Conservation (phyloP, 129 eudicot genomes). For the Helianthus annuus region DNA sequence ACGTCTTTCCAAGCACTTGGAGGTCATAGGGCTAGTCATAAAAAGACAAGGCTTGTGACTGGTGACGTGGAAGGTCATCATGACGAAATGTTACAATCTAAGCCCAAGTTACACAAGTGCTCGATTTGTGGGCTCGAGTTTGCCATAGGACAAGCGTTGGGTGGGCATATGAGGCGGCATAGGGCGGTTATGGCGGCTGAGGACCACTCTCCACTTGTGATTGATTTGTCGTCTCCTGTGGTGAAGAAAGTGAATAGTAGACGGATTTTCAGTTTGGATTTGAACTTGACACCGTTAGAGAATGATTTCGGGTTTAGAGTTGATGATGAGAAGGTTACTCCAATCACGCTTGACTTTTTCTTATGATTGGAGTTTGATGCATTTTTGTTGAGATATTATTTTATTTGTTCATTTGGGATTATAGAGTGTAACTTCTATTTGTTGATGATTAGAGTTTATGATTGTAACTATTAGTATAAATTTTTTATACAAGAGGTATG, state of each 20-base stretch:
- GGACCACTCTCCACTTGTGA: constrained; percentile 17
- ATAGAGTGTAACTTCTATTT: neutral
- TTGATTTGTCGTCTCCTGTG: constrained; percentile 27
- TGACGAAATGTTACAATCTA: constrained; percentile 23
- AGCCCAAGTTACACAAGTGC: constrained; percentile 78
- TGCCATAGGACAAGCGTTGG: constrained; percentile 82
- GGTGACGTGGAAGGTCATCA: constrained; percentile 21
- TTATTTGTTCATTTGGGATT: neutral
- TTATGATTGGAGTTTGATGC: constrained; percentile 29
- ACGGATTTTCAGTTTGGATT: constrained; percentile 63
- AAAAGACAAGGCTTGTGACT: constrained; percentile 56
- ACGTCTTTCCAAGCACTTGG: constrained; percentile 92
- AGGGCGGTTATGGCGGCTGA: constrained; percentile 33
- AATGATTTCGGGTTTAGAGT: constrained; percentile 49
- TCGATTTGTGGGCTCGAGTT: constrained; percentile 80
- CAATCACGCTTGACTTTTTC: constrained; percentile 39
- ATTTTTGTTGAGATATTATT: constrained; percentile 13
- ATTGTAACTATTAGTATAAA: neutral
- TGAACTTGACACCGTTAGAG: constrained; percentile 81
- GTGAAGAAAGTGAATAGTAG: constrained; percentile 54
- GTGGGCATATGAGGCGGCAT: constrained; percentile 93
- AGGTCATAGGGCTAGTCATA: constrained; percentile 96
- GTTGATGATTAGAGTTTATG: constrained; percentile 9
- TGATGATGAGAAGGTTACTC: constrained; percentile 45
- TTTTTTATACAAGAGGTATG: neutral